Conservation (phyloP, 257 asterid genomes). For the Ballota nigra region DNA sequence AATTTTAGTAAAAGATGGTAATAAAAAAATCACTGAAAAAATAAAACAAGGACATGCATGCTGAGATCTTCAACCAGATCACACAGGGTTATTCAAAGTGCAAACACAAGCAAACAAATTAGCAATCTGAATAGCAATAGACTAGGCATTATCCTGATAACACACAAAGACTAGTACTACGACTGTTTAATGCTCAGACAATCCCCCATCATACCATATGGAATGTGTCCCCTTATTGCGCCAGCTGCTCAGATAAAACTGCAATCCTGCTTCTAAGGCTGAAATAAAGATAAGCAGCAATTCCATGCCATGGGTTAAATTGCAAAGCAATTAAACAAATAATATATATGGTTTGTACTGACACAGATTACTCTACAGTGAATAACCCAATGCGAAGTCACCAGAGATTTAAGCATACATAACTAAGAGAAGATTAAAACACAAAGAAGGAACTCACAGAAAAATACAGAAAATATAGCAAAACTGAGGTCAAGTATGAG, state of each 20-base stretch:
- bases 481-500: neutral
- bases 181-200: slow-evolving; percentile 33
- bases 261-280: slow-evolving; percentile 54
- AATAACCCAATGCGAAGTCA: neutral
- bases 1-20: neutral
- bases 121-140: slow-evolving; percentile 6
- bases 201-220: slow-evolving; percentile 70
- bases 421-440: slow-evolving; percentile 11
- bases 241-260: slow-evolving; percentile 63
- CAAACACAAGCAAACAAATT: slow-evolving; percentile 9
- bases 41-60: neutral
- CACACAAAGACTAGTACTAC: slow-evolving; percentile 12
- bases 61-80: neutral
- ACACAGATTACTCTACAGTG: neutral
- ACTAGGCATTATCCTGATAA: neutral
- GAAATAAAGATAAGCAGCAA: slow-evolving; percentile 34
- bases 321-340: slow-evolving; percentile 21
- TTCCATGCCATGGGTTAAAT: slow-evolving; percentile 45
- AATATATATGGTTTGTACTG: neutral
- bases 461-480: neutral
- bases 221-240: slow-evolving; percentile 36
- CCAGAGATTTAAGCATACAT: neutral
- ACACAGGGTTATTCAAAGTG: neutral
- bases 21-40: neutral
- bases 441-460: neutral